Percentiles rank a stretch among this genome's conserved stretches.
Evolutionary conservation across 2,329 filamentous ascomycete genomes (phyloP).

Genomic region (Didymella pinodella): DNA sequence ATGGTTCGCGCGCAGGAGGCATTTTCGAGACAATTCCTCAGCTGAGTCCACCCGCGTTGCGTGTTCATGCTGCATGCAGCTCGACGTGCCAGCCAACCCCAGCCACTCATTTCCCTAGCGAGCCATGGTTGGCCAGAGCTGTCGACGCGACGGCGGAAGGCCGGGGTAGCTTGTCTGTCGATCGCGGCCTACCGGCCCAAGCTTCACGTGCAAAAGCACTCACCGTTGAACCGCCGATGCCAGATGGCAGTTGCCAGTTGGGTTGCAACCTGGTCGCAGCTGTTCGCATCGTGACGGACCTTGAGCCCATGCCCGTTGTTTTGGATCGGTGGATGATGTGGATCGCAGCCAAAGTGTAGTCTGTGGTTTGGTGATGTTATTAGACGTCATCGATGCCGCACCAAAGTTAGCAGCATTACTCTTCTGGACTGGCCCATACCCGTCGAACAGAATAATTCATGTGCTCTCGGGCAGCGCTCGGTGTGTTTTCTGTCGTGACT

Average conservation of each 20-base stretch:
- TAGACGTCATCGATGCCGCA: conserved; percentile 18
- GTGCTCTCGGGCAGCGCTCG: not conserved
- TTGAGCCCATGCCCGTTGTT: conserved; percentile 6
- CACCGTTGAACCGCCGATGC: conserved; percentile 13
- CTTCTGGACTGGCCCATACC: not conserved
- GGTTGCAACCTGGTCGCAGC: conserved; percentile 4
- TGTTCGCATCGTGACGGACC: not conserved
- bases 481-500: not conserved
- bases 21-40: conserved; percentile 35
- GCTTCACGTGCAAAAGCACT: conserved; percentile 20
- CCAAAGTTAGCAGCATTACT: not conserved
- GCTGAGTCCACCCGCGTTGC: conserved; percentile 38
- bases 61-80: conserved; percentile 29
- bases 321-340: not conserved
- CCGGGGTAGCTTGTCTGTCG: conserved; percentile 18
- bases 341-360: conserved; percentile 1
- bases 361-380: not conserved
- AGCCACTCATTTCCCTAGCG: conserved; percentile 35
- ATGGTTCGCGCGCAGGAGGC: conserved; percentile 36
- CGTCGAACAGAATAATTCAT: not conserved
- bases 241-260: conserved; percentile 10
- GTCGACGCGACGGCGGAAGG: conserved; percentile 3
- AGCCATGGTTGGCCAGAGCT: conserved; percentile 14
- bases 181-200: conserved; percentile 20
- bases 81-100: conserved; percentile 24